Conservation (phyloP, 345 rosid species). For the Angophora floribunda region DNA sequence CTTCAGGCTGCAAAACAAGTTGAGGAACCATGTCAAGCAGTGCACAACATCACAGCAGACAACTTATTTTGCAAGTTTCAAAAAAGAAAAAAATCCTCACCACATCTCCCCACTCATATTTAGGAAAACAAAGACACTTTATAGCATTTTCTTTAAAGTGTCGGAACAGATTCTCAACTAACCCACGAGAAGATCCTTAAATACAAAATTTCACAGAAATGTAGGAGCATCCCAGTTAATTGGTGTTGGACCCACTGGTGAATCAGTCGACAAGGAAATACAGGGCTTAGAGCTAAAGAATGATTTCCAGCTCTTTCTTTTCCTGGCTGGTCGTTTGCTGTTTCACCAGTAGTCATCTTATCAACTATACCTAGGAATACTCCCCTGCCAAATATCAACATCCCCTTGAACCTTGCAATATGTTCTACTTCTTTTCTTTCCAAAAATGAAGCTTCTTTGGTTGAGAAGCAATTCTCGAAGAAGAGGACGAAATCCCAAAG, state of each 20-base stretch:
- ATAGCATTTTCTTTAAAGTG: neutral
- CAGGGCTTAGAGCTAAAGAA: neutral
- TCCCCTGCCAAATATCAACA: neutral
- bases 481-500: neutral
- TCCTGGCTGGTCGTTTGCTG: neutral
- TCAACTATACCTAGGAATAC: neutral
- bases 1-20: slow-evolving; percentile 49
- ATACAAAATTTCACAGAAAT: neutral
- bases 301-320: neutral
- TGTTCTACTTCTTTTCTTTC: neutral
- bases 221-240: neutral
- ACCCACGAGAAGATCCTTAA: neutral
- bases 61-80: neutral
- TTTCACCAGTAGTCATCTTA: neutral
- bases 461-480: neutral
- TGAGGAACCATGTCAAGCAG: neutral
- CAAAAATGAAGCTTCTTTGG: neutral
- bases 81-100: neutral
- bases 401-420: neutral
- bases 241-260: neutral
- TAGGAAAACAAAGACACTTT: neutral
- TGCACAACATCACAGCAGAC: neutral
- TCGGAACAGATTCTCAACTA: neutral
- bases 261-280: neutral
- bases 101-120: neutral